phyloP scores from a whole-genome alignment of 179 eudicot genomes.

The Heliamphora pulchella region DNA sequence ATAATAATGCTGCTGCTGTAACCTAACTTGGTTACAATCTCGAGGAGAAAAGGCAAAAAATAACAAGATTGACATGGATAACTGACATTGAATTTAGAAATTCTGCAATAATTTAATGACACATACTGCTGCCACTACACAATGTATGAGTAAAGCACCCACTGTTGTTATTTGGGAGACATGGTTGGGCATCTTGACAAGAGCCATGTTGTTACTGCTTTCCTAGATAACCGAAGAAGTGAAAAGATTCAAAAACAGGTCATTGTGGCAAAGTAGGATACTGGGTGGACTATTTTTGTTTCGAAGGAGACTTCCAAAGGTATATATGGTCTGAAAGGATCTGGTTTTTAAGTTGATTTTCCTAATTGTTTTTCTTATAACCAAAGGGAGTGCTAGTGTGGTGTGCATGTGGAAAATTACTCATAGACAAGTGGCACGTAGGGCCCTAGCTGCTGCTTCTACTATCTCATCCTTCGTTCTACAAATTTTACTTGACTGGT shows the following conservation, averaged over 20 bases:
- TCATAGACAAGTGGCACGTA: neutral
- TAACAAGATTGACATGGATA: neutral
- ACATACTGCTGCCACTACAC: neutral
- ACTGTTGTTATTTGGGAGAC: neutral
- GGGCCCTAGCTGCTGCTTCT: neutral
- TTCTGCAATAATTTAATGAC: neutral
- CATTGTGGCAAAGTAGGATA: slow-evolving; percentile 5
- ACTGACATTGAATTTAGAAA: neutral
- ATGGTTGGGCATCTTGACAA: neutral
- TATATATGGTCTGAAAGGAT: neutral
- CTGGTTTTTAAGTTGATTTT: neutral
- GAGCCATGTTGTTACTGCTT: slow-evolving; percentile 1
- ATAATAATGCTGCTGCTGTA: neutral
- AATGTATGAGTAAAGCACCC: neutral
- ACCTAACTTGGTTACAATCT: neutral
- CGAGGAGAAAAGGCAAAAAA: neutral
- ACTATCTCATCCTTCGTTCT: neutral
- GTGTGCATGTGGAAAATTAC: neutral
- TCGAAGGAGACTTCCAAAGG: neutral
- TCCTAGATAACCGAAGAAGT: neutral
- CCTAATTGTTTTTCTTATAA: neutral
- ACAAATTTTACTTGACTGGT: neutral
- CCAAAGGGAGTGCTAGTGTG: neutral
- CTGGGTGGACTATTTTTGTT: neutral
- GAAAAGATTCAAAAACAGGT: neutral